Evolutionary conservation across 1,284 basidiomycete species (phyloP).

Genomic region (Rhodotorula sp.): DNA sequence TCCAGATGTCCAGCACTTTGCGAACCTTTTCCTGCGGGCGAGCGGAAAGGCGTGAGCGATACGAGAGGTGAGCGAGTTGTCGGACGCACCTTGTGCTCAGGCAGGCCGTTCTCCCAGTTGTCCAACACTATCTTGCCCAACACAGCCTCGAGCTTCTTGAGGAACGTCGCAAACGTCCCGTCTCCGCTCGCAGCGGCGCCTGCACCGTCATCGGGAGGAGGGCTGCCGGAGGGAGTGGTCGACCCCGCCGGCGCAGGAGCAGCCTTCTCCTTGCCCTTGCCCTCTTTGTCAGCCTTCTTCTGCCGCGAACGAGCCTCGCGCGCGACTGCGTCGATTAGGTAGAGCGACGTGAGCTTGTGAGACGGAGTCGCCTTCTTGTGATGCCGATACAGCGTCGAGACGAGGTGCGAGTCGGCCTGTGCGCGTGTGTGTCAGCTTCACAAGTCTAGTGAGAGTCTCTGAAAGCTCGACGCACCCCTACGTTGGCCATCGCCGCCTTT

Average conservation of each 20-base stretch:
- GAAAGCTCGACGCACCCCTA: slow-evolving; percentile 57
- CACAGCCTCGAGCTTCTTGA: slow-evolving; percentile 79
- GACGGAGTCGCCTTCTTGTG: slow-evolving; percentile 68
- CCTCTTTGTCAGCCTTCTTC: slow-evolving; percentile 56
- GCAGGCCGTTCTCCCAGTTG: slow-evolving; percentile 61
- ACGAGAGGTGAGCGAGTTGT: neutral
- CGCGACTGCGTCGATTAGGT: slow-evolving; percentile 83
- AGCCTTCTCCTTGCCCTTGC: slow-evolving; percentile 9
- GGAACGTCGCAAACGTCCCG: slow-evolving; percentile 74
- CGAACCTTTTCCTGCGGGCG: slow-evolving; percentile 78
- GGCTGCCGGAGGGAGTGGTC: slow-evolving; percentile 20
- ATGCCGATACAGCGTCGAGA: slow-evolving; percentile 76
- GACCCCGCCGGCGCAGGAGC: neutral
- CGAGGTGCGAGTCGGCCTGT: slow-evolving; percentile 76
- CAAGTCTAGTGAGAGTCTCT: neutral
- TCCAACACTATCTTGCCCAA: slow-evolving; percentile 79
- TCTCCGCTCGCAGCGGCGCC: neutral
- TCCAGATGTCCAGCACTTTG: slow-evolving; percentile 94
- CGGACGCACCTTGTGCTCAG: slow-evolving; percentile 77
- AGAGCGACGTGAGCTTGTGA: slow-evolving; percentile 76
- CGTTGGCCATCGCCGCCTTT: slow-evolving; percentile 66
- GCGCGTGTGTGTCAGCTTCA: neutral
- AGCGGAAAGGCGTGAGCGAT: neutral
- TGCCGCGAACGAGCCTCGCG: slow-evolving; percentile 70
- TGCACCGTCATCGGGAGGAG: neutral